phyloP scores from a whole-genome alignment of 768 basidiomycete species.

The Agrocybe praecox region DNA sequence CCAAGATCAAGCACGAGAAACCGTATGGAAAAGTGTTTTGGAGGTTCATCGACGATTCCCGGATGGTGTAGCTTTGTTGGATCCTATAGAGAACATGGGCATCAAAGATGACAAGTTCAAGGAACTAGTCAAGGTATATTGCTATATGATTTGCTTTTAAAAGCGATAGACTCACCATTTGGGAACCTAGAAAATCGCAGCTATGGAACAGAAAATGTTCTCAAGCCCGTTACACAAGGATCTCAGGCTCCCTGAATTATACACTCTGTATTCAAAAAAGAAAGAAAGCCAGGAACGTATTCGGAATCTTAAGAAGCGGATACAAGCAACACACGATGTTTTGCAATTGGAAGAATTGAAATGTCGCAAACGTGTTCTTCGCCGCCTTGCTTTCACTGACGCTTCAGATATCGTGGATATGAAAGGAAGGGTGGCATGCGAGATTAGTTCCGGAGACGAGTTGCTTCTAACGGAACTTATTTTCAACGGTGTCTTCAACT shows the following conservation, averaged over 20 bases:
- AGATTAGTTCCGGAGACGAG: constrained; percentile 98
- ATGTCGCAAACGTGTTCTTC: constrained; percentile 89
- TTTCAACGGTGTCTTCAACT: constrained; percentile 96
- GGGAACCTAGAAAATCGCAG: constrained; percentile 7
- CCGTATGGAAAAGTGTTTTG: constrained; percentile 85
- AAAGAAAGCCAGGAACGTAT: constrained; percentile 69
- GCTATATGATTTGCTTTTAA: neutral
- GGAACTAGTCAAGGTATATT: constrained; percentile 73
- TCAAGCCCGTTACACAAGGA: constrained; percentile 80
- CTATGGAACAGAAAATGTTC: constrained; percentile 76
- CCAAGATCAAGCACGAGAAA: constrained; percentile 72
- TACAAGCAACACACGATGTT: constrained; percentile 89
- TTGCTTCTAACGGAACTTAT: constrained; percentile 94
- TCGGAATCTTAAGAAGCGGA: constrained; percentile 80
- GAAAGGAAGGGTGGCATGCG: constrained; percentile 98
- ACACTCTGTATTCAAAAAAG: constrained; percentile 80
- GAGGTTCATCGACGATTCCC: constrained; percentile 94
- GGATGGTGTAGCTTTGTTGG: constrained; percentile 82
- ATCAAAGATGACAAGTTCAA: constrained; percentile 95
- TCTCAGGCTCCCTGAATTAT: constrained; percentile 76
- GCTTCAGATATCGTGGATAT: constrained; percentile 92
- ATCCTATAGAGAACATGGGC: constrained; percentile 93
- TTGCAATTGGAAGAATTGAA: constrained; percentile 97
- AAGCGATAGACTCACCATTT: neutral
- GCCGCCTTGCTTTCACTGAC: constrained; percentile 89